Conservation (phyloP, 1,284 basidiomycete species). For the Melampsora americana region DNA sequence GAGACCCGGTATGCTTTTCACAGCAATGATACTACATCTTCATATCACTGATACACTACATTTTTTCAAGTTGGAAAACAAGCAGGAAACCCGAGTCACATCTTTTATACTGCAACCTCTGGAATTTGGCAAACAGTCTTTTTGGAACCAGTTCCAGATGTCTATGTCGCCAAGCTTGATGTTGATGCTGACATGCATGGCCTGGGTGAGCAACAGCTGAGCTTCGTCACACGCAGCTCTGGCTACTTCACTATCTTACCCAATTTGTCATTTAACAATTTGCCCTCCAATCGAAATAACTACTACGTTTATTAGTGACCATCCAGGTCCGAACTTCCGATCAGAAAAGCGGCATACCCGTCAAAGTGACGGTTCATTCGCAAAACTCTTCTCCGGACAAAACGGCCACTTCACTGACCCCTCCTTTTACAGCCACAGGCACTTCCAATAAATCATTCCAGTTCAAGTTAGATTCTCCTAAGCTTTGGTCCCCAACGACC, state of each 20-base stretch:
- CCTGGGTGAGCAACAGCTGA: constrained; percentile 14
- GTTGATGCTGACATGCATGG: constrained; percentile 16
- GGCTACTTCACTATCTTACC: background rate
- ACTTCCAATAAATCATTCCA: constrained; percentile 30
- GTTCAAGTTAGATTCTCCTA: constrained; percentile 18
- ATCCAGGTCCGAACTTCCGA: constrained; percentile 21
- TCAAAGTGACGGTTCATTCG: background rate
- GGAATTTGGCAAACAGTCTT: constrained; percentile 45
- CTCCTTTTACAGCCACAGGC: background rate
- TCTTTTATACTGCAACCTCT: constrained; percentile 40
- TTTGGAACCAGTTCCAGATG: constrained; percentile 38
- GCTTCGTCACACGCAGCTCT: background rate
- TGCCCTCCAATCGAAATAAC: background rate
- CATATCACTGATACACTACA: background rate
- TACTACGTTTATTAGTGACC: background rate
- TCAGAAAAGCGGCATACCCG: background rate
- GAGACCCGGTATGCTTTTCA: constrained; percentile 18
- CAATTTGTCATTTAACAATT: too few species aligned
- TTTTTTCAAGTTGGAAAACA: constrained; percentile 28
- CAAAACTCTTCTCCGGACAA: background rate
- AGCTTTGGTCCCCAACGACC: constrained; percentile 34
- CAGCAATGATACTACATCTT: background rate
- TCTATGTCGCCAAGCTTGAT: constrained; percentile 16
- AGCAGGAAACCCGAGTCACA: constrained; percentile 14
- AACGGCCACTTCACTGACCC: too few species aligned